These are phyloP conservation scores for Borovskyia barvae DNA, from an alignment of 208 protist genomes.

Conservation along the genomic window DNA sequence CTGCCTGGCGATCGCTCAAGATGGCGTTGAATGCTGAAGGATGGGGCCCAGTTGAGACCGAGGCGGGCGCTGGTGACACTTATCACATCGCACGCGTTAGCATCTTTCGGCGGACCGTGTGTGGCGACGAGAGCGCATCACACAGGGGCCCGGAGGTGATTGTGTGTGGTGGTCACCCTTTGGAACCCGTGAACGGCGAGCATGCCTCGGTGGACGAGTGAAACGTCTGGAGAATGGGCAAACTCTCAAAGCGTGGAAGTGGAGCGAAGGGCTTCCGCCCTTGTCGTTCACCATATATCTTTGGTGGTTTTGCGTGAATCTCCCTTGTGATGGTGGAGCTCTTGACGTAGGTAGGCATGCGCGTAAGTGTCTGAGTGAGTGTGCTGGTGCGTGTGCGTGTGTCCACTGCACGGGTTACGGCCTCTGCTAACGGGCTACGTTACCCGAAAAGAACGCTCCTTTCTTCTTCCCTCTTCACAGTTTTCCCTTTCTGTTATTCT, in stretches of 20 bases:
- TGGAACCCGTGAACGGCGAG: conserved; percentile 10
- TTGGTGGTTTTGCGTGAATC: too few relatives aligned
- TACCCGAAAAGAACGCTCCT: background rate
- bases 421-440: too few relatives aligned
- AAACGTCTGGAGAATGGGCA: background rate
- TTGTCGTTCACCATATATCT: background rate
- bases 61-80: conserved; percentile 24
- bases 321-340: too few relatives aligned
- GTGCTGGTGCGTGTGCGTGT: background rate
- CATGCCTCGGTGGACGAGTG: too few relatives aligned
- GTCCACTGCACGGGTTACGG: background rate
- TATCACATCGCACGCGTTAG: conserved; percentile 26
- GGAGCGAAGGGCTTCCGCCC: background rate
- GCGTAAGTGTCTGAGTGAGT: background rate
- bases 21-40: conserved; percentile 47
- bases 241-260: background rate
- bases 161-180: background rate
- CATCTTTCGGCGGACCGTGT: too few relatives aligned
- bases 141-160: conserved; percentile 2
- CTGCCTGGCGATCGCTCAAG: conserved; percentile 33
- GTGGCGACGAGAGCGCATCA: background rate
- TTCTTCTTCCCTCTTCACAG: background rate
- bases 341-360: background rate
- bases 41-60: conserved; percentile 45
- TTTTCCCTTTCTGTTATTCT: too few relatives aligned